These are phyloP conservation scores for Gnomoniopsis smithogilvyi DNA, from an alignment of 2,329 filamentous ascomycete species.

Conservation along the genomic window DNA sequence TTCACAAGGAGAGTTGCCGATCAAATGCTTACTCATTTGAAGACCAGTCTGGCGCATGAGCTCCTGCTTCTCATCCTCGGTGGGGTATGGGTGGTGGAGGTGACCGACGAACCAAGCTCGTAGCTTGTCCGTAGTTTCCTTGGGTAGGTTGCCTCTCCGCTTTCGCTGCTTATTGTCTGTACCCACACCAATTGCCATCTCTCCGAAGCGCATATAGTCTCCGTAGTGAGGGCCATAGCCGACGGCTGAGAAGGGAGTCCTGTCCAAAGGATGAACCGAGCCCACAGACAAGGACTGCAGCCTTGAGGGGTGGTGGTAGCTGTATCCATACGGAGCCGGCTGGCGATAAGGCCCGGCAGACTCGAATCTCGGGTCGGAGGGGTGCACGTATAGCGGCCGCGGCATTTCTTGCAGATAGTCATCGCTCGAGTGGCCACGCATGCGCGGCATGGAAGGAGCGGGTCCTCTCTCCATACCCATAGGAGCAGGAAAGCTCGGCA, in stretches of 20 bases:
- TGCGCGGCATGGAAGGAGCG: slow-evolving; percentile 25
- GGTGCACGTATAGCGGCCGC: slow-evolving; percentile 26
- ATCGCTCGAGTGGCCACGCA: slow-evolving; percentile 32
- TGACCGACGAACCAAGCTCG: slow-evolving; percentile 78
- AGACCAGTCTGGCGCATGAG: slow-evolving; percentile 74
- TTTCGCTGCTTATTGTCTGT: slow-evolving; percentile 53
- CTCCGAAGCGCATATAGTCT: slow-evolving; percentile 40
- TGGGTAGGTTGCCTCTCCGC: slow-evolving; percentile 83
- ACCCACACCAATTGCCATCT: slow-evolving; percentile 33
- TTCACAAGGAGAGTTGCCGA: neutral
- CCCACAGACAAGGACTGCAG: slow-evolving; percentile 45
- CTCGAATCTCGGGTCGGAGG: slow-evolving; percentile 29
- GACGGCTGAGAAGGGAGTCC: slow-evolving; percentile 39
- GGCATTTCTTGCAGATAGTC: slow-evolving; percentile 29
- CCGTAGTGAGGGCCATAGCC: slow-evolving; percentile 38
- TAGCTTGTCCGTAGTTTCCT: slow-evolving; percentile 80
- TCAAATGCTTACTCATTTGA: slow-evolving; percentile 65
- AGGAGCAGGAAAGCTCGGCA: slow-evolving; percentile 38
- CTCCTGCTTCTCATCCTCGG: slow-evolving; percentile 82
- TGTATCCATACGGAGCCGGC: slow-evolving; percentile 31
- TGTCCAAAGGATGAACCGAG: slow-evolving; percentile 40
- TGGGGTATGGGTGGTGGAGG: slow-evolving; percentile 78
- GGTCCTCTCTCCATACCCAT: slow-evolving; percentile 35
- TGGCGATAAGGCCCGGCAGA: slow-evolving; percentile 30
- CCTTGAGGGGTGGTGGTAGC: slow-evolving; percentile 41